Percentiles rank a stretch among this genome's conserved stretches.
phyloP scores from a whole-genome alignment of 2,329 filamentous ascomycete genomes.

The Colletotrichum abscissum region DNA sequence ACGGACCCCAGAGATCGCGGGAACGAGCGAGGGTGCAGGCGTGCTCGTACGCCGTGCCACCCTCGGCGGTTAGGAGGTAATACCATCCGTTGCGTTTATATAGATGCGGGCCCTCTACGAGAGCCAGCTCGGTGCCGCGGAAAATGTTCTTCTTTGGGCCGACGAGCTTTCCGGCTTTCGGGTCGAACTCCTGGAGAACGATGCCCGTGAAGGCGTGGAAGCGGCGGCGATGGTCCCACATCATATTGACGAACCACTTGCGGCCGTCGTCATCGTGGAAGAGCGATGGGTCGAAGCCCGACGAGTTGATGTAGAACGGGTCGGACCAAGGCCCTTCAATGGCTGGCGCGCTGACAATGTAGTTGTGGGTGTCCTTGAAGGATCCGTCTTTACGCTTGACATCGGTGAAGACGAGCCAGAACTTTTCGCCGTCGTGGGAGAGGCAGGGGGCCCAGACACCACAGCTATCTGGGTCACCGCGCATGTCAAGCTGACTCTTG shows the following conservation, averaged over 20 bases:
- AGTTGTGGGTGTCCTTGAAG: conserved; percentile 74
- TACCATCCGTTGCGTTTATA: conserved; percentile 70
- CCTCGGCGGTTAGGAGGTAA: conserved; percentile 69
- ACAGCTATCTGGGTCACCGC: conserved; percentile 69
- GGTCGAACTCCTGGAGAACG: conserved; percentile 67
- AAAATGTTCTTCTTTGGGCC: conserved; percentile 68
- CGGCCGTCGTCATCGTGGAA: conserved; percentile 68
- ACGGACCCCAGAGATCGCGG: conserved; percentile 68
- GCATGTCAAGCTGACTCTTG: conserved; percentile 65
- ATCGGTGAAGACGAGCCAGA: conserved; percentile 74
- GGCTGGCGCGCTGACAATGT: conserved; percentile 64
- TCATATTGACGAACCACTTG: conserved; percentile 69
- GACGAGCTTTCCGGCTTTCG: conserved; percentile 59
- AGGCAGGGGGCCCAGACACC: conserved; percentile 75
- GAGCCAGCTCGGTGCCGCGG: conserved; percentile 63
- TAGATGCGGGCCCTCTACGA: conserved; percentile 68
- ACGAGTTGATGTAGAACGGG: conserved; percentile 68
- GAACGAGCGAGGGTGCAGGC: conserved; percentile 68
- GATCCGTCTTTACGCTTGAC: conserved; percentile 75
- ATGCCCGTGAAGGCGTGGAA: conserved; percentile 66
- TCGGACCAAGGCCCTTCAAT: conserved; percentile 73
- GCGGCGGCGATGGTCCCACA: conserved; percentile 63
- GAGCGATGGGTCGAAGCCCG: conserved; percentile 71
- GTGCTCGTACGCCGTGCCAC: conserved; percentile 71
- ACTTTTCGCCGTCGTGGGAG: conserved; percentile 68